Evolutionary conservation across 1,284 basidiomycete genomes (phyloP), one percentile per base, ranked within the genome.

Genomic region (Phellopilus nigrolimitatus): DNA sequence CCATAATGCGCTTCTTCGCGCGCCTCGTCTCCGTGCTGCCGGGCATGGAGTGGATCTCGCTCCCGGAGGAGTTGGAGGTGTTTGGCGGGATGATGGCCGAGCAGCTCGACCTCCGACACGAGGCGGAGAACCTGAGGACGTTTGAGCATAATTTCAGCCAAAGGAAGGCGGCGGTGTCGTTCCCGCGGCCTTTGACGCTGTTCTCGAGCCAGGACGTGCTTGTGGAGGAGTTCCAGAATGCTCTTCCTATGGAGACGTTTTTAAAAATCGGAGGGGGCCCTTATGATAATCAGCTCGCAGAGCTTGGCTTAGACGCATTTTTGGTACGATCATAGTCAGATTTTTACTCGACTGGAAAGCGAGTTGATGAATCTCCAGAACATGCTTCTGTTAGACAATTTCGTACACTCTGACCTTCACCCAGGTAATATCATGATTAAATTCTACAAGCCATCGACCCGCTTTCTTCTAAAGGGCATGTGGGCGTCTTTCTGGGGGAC

Each of bases 391-490:
- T 75, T 99, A 41, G 95, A 99, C 70, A 99, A 99, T 68, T 99
- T 97, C 68, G 94, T 95, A 1, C 95, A 99, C 66, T 85, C 95
- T 2, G 95, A 97, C 67, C 76, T 97, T 22, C 90, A 91, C 67
- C 92, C 93, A 0, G 95, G 95, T 25, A 97, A 97, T 67, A 95
- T 97, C 68, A 93, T 98, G 88, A 84, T 97, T 71, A 95, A 95
- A 66, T 97, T 98, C 68, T 86, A 84, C 65, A 88, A 88, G 64
- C 90, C 80, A 6, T 77, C 82, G 0, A 83, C 81, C 1, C 68
- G 74, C 44, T 74, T 78, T 56, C 68, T 91, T 39, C 66, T 86
- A 39, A 69, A 72, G 57, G 78, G 77, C 61, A 69, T 85, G 38
- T 80, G 75, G 62, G 59, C 63, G 9, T 67, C 69, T 17, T 56